Base-by-base conservation (phyloP, 495 filamentous ascomycete genomes). In the Parachaetomium inaequale region DNA sequence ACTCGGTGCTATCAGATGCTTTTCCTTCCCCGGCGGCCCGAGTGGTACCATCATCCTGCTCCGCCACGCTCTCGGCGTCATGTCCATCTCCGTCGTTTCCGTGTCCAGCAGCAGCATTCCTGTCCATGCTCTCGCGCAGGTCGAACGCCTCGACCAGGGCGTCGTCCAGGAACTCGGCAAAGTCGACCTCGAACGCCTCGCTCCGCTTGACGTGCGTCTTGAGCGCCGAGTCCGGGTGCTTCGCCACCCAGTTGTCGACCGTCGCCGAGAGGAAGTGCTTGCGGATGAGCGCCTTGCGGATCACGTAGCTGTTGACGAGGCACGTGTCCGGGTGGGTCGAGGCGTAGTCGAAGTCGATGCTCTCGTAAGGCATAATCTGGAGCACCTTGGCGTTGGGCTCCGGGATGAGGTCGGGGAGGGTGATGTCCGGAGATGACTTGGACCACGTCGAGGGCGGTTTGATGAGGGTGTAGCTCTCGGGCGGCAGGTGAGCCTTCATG, bases 201-300 rank as follows among this genome's bases (percentile, higher is more conserved):
- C 83, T 81, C 3, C 86, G 82, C 68, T 91, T 90, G 42, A 95
- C 81, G 62, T 92, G 85, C 2, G 77, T 76, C 47, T 75, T 77
- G 1, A 98, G 79, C 3, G 85, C 72, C 19, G 86, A 89, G 36
- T 81, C 75, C 0, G 93, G 91, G 65, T 93, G 77, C 68, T 98
- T 98, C 21, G 87, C 82, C 14, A 88, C 76, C 88, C 92, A 96
- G 65, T 86, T 86, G 43, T 84, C 77, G 38, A 95, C 82, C 0
- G 93, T 96, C 17, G 86, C 85, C 6, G 86, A 83, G 4, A 98
- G 81, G 71, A 91, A 96, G 71, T 98, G 94, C 73, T 98, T 98
- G 52, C 94, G 85, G 68, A 97, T 96, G n/a, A 98, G 77, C 1
- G 94, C 94, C 81, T 97, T 98, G 67, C 94, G 92, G 73, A 96